Base-by-base conservation (phyloP, 768 basidiomycete genomes). In the Cystobasidium tubakii region DNA sequence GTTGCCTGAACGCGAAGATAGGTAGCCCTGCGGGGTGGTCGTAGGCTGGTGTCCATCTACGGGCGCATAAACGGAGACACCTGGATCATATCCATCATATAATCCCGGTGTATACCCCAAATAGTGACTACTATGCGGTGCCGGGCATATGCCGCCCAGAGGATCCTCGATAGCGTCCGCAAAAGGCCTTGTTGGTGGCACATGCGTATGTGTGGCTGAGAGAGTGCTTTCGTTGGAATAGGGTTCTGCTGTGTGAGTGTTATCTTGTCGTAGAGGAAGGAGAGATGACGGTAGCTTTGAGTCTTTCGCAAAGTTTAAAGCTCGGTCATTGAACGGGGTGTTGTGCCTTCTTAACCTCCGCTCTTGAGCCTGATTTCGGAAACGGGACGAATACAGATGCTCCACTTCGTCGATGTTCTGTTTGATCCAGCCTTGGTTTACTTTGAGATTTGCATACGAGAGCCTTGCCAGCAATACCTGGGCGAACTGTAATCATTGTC, bases 391-490 rank as follows among this genome's bases (percentile, higher is more conserved):
- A 34, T 71, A 60, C 4, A 71, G 42, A 42, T 71, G 33, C 43
- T 71, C 69, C 9, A 71, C 69, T 31, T 71, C 69, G 55, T 36
- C 25, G 12, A 71, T 71, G 34, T 60, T 60, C 34, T 71, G 53
- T 39, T 60, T 13, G 7, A 60, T 55, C 54, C 69, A 71, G 33
- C 69, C 69, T 27, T 71, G 50, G 17, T 25, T 42, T 9, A 71
- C 69, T 36, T 71, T 71, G 25, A 36, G 54, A 36, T 19, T 34
- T 19, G 69, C 69, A 42, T 71, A 71, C 12, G 69, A 71, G 10
- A 71, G 69, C 50, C 69, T 29, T 10, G 69, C 39, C 9, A 55
- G 27, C 69, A 71, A 42, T 25, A 44, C 43, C 17, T 36, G 33
- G 6, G 69, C 69, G 12, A 71, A 55, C 69, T 71, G 9, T 4